Evolutionary conservation across 1,284 basidiomycete species (phyloP).

Genomic region (Nidula niveotomentosa): DNA sequence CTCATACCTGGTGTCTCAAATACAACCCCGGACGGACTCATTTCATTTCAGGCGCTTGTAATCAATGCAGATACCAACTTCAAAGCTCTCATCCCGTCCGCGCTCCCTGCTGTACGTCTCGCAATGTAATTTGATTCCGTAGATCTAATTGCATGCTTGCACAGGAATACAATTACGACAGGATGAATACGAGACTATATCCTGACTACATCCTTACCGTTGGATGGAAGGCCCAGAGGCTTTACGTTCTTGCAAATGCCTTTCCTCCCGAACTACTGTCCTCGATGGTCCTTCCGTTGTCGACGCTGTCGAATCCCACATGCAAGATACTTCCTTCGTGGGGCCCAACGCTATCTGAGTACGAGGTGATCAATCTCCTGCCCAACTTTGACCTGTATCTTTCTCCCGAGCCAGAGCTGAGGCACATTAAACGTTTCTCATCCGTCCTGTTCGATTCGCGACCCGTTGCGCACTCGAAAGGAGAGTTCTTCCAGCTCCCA

Average conservation of each 20-base stretch:
- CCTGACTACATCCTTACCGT: conserved; percentile 10
- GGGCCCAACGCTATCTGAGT: conserved; percentile 12
- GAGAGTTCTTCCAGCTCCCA: neutral
- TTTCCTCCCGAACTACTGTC: neutral
- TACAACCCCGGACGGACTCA: neutral
- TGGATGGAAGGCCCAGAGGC: neutral
- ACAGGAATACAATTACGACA: neutral
- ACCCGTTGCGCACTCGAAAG: neutral
- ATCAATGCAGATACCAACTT: neutral
- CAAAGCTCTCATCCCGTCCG: neutral
- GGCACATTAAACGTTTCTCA: neutral
- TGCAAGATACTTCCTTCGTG: conserved; percentile 6
- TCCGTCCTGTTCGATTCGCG: neutral
- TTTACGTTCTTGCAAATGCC: neutral
- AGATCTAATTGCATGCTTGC: too few relatives aligned
- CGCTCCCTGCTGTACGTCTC: neutral
- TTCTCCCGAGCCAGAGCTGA: conserved; percentile 14
- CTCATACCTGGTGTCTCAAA: neutral
- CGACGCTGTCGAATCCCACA: neutral
- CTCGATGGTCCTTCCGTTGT: neutral
- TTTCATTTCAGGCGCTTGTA: neutral
- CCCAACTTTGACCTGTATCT: conserved; percentile 13
- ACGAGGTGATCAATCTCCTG: conserved; percentile 8
- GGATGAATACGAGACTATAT: conserved; percentile 10
- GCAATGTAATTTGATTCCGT: too few relatives aligned